Evolutionary conservation across 805 yeast genomes (phyloP).

Genomic region (Yarrowia sp.): DNA sequence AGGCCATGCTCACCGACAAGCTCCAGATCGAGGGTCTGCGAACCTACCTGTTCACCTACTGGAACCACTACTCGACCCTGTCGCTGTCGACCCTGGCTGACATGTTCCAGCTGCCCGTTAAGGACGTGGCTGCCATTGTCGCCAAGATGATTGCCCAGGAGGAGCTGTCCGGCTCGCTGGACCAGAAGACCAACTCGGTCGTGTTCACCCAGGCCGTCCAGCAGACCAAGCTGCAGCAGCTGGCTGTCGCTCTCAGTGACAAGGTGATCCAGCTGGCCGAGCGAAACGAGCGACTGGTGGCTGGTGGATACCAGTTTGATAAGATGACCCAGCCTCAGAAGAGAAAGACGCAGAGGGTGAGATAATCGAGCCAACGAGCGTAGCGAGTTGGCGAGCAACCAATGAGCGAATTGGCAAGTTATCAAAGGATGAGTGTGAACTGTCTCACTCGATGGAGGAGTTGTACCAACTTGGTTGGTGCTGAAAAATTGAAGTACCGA

Average conservation of each 20-base stretch:
- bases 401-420: too few relatives aligned
- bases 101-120: constrained; percentile 68
- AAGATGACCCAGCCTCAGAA: constrained; percentile 38
- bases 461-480: too few relatives aligned
- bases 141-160: constrained; percentile 77
- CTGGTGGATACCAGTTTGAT: constrained; percentile 66
- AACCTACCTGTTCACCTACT: constrained; percentile 89
- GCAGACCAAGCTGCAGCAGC: constrained; percentile 82
- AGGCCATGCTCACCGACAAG: constrained; percentile 71
- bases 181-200: constrained; percentile 67
- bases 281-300: constrained; percentile 82
- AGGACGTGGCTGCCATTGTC: constrained; percentile 66
- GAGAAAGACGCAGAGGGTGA: constrained; percentile 32
- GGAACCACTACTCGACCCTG: constrained; percentile 74
- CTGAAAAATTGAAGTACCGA: too few relatives aligned
- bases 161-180: constrained; percentile 78
- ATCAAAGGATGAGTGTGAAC: too few relatives aligned
- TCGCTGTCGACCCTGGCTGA: constrained; percentile 69
- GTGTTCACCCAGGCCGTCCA: constrained; percentile 79
- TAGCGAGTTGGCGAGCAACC: too few relatives aligned
- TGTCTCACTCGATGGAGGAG: too few relatives aligned
- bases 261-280: constrained; percentile 79
- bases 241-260: constrained; percentile 84
- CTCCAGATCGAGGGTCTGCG: constrained; percentile 90
- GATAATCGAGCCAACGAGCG: background rate